Evolutionary conservation across 306 rosid genomes (phyloP).

Genomic region (Begonia peltatifolia): DNA sequence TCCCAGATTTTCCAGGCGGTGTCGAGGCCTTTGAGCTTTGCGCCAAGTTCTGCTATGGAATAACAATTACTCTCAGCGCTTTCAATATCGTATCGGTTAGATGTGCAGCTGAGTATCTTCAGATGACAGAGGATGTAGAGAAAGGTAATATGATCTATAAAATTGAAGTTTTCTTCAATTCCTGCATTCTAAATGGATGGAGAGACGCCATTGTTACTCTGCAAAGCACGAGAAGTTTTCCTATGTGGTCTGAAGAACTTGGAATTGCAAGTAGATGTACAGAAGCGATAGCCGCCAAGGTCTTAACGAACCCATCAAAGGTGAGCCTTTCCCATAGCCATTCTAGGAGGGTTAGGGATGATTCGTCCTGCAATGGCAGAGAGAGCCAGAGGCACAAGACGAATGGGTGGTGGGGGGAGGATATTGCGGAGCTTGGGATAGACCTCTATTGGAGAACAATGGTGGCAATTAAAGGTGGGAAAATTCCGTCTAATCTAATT

Average conservation of each 20-base stretch:
- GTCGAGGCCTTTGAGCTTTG: conserved; percentile 82
- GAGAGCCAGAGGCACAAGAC: conserved; percentile 46
- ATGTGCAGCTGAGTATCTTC: conserved; percentile 82
- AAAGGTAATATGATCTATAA: conserved; percentile 72
- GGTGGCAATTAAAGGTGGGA: conserved; percentile 71
- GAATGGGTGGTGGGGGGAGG: conserved; percentile 99
- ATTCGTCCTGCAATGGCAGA: conserved; percentile 56
- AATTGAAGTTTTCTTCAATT: conserved; percentile 81
- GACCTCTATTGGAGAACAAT: conserved; percentile 92
- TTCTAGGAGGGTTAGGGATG: conserved; percentile 60
- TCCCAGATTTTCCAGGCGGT: conserved; percentile 83
- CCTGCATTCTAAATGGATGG: conserved; percentile 92
- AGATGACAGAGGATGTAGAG: conserved; percentile 94
- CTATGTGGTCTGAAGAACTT: conserved; percentile 78
- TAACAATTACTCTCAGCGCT: conserved; percentile 78
- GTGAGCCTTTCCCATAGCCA: conserved; percentile 73
- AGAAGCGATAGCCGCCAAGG: conserved; percentile 68
- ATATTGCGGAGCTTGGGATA: conserved; percentile 78
- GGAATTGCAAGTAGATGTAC: conserved; percentile 68
- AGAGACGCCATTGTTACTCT: conserved; percentile 75
- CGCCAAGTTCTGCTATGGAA: conserved; percentile 94
- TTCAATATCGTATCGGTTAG: conserved; percentile 77
- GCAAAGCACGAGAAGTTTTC: conserved; percentile 64
- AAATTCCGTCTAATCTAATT: conserved; percentile 46
- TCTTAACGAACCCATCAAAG: conserved; percentile 58